These are phyloP conservation scores for Oidiodendron maius DNA, from an alignment of 495 filamentous ascomycete genomes.

Conservation along the genomic window DNA sequence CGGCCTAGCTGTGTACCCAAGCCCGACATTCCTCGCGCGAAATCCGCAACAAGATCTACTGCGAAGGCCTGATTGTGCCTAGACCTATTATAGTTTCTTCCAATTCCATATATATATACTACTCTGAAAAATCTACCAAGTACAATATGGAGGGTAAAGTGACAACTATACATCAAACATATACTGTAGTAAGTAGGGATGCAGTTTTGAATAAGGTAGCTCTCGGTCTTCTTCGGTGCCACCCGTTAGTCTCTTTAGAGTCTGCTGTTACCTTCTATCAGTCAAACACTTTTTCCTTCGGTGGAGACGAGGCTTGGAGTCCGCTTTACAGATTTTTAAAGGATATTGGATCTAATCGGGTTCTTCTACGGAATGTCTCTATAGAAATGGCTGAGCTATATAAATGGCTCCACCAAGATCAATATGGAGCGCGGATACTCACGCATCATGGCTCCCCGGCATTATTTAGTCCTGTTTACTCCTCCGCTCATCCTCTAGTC, in stretches of 20 bases:
- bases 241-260: background rate
- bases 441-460: background rate
- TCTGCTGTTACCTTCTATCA: conserved; percentile 3
- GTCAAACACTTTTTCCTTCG: conserved; percentile 1
- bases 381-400: background rate
- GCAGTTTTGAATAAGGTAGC: background rate
- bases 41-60: conserved; percentile 9
- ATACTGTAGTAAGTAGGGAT: background rate
- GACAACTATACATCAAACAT: background rate
- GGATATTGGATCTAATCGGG: conserved; percentile 3
- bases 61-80: background rate
- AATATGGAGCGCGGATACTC: background rate
- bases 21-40: conserved; percentile 4
- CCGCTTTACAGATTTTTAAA: conserved; percentile 4
- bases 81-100: conserved; percentile 5
- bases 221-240: background rate
- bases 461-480: background rate
- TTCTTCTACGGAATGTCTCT: background rate
- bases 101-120: background rate
- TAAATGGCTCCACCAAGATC: background rate
- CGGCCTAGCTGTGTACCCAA: background rate
- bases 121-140: background rate
- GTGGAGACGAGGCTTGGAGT: background rate
- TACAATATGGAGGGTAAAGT: background rate
- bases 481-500: background rate